Evolutionary conservation across 345 rosid genomes (phyloP), one percentile per base, ranked within the genome.

Genomic region (Eucalyptus fibrosa): DNA sequence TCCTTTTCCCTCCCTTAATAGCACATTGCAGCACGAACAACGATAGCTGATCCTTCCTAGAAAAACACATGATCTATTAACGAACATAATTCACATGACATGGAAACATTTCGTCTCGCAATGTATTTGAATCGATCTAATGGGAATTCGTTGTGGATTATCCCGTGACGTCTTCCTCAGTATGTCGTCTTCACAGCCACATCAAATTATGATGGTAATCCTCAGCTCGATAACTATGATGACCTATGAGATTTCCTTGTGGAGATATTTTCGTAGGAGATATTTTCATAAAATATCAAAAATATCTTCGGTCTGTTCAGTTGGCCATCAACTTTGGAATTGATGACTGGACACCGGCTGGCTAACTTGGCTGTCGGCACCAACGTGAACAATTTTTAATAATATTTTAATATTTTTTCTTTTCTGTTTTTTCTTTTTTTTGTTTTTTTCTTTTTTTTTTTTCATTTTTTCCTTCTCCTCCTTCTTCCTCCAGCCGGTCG

Each of bases 321-420:
- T 77, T 19, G 26, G 28, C 47, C 15, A 40, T 37, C 47, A 37
- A 77, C 28, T 37, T 21, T 0, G 4, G 15, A 72, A 37, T 11
- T 37, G 23, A 50, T 50, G 53, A 50, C 18, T 50, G 3, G 50
- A 49, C 12, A 3, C 12, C 12, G 0, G 11, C 10, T 44, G 3
- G 9, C 45, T 44, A 8, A 44, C 45, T 1, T 3, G 47, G 2
- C 14, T 5, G 4, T 49, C 1, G 1, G 2, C 2, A 0, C 14
- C 4, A 2, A 49, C 16, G 2, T 50, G 1, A 50, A 50, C 51
- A 50, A 50, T 19, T 50, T 50, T 50, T 50, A 50, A 50, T 50
- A 50, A 50, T 50, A 50, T 50, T 6, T 50, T 50, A 0, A 6
- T 50, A 6, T 50, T 2, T 16, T 16, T 50, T 6, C 0, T 1